Conservation (phyloP, 2,329 filamentous ascomycete genomes). For the Penicillium freii region DNA sequence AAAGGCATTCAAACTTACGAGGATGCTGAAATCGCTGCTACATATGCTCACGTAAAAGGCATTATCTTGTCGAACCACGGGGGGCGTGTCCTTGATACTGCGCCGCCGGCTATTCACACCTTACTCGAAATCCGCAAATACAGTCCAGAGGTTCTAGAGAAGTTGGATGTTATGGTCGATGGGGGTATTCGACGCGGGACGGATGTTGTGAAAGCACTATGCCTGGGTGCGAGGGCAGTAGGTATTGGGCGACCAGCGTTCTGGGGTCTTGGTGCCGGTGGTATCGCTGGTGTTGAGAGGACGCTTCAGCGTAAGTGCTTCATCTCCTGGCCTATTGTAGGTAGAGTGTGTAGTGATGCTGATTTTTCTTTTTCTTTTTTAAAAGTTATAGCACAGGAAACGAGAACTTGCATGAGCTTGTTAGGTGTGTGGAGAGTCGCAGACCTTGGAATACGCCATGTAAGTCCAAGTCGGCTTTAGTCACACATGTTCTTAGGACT, state of each 20-base stretch:
- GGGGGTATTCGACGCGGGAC: conserved; percentile 52
- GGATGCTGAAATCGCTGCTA: neutral
- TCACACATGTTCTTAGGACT: neutral
- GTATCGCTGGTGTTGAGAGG: neutral
- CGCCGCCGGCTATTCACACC: conserved; percentile 45
- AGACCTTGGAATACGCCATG: neutral
- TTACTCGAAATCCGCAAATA: conserved; percentile 49
- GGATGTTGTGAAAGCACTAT: conserved; percentile 52
- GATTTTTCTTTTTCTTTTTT: neutral
- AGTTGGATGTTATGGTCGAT: conserved; percentile 51
- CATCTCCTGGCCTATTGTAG: neutral
- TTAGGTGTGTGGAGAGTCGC: neutral
- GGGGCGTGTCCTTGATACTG: conserved; percentile 51
- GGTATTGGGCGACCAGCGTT: conserved; percentile 40
- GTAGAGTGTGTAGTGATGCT: neutral
- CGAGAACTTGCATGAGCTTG: neutral
- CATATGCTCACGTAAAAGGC: conserved; percentile 44
- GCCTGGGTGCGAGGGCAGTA: conserved; percentile 51
- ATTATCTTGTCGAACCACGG: conserved; percentile 52
- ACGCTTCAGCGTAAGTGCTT: neutral
- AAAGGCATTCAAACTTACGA: neutral
- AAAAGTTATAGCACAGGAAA: neutral
- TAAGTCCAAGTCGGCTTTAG: neutral
- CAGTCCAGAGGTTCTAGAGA: conserved; percentile 46
- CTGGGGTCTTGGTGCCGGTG: neutral